Evolutionary conservation across 257 asterid genomes (phyloP).

Genomic region (Solanum verrucosum): DNA sequence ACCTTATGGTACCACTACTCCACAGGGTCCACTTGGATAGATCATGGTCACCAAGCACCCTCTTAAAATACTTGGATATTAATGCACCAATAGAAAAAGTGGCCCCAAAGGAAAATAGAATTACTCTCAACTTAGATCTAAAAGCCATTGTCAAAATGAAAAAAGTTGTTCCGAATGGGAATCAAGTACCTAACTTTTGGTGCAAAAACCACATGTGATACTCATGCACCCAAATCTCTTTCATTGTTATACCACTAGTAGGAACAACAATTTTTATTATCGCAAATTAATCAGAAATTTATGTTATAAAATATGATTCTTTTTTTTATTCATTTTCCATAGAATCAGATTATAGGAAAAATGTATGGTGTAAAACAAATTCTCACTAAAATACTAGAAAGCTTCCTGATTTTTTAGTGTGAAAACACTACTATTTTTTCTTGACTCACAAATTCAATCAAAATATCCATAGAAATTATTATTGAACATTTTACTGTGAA

Average conservation of each 20-base stretch:
- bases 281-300: no score
- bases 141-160: neutral
- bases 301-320: no score
- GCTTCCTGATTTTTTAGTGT: no score
- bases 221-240: neutral
- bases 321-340: no score
- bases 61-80: neutral
- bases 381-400: no score
- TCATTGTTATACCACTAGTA: neutral
- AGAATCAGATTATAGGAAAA: neutral
- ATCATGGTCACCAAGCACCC: neutral
- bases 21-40: neutral
- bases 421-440: neutral
- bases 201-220: neutral
- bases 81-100: neutral
- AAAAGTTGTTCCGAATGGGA: neutral
- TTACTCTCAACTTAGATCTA: neutral
- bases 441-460: neutral
- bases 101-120: neutral
- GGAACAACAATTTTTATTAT: neutral
- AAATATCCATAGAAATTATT: neutral
- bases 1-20: neutral
- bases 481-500: neutral
- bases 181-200: neutral
- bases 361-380: no score